Evolutionary conservation across 2,329 filamentous ascomycete species (phyloP).

Genomic region (Ambrosiella xylebori): DNA sequence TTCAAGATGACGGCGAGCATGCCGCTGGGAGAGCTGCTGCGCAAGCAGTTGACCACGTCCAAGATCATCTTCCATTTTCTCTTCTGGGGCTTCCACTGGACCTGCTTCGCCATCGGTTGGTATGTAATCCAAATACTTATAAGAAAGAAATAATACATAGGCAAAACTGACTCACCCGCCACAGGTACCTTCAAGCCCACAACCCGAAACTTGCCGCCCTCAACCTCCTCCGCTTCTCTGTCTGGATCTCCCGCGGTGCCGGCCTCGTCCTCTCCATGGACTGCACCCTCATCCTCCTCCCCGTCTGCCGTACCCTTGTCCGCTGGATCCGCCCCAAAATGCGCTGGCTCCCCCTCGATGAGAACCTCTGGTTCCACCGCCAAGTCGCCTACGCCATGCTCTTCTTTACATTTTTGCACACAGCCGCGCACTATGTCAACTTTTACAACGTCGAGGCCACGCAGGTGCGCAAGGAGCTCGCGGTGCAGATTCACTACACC

Average conservation of each 20-base stretch:
- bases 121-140: constrained; percentile 26
- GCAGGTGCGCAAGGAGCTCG: constrained; percentile 64
- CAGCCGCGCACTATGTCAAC: constrained; percentile 80
- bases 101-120: constrained; percentile 74
- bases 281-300: constrained; percentile 71
- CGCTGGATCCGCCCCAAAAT: constrained; percentile 73
- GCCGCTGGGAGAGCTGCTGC: constrained; percentile 24
- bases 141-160: neutral
- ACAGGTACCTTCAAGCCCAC: constrained; percentile 59
- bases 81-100: constrained; percentile 66
- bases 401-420: constrained; percentile 65
- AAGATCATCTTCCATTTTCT: constrained; percentile 67
- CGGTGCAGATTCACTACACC: constrained; percentile 80
- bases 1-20: constrained; percentile 21
- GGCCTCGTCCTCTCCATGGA: constrained; percentile 74
- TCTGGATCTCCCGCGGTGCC: constrained; percentile 91
- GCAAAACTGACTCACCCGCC: constrained; percentile 11
- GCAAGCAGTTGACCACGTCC: constrained; percentile 47
- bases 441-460: constrained; percentile 88
- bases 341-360: constrained; percentile 79
- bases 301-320: constrained; percentile 85
- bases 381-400: constrained; percentile 84
- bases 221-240: constrained; percentile 70
- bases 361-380: constrained; percentile 91
- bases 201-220: constrained; percentile 56